Evolutionary conservation across 805 yeast genomes (phyloP), one percentile per base, ranked within the genome.

Genomic region (Grigorovia yakushimaensis): DNA sequence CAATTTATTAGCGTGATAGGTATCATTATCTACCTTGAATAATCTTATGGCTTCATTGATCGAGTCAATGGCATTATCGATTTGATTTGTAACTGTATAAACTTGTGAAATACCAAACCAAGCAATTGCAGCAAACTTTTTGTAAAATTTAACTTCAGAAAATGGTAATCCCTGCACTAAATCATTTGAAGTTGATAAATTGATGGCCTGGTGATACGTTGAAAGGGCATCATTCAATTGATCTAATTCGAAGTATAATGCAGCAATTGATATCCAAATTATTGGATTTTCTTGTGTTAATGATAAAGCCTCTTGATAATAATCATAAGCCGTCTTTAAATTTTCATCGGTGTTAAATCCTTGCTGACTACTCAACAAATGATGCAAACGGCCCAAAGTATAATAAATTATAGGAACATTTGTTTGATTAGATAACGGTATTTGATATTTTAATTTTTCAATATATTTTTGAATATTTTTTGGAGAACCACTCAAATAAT

Each of bases 231-330:
- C 87, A 3, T 79, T 75, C 21, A 81, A 59, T 60, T 81, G 87
- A 42, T 76, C 76, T 52, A 79, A 65, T 51, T 73, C 73, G 47
- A 81, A 61, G 55, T 81, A 81, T 43, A 82, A 65, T 11, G 77
- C 71, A 3, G 85, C 88, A 24, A 81, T 78, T 0, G 82, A 78
- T 33, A 81, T 63, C 88, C 87, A 81, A 2, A 82, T 75, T 44
- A 78, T 65, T n/a, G 84, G 78, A 17, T 53, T 50, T 1, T 49
- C 47, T 6, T 54, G 51, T 9, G 51, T 47, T 20, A 48, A 35
- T 20, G 44, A 45, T 39, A 60, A 35, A 2, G 62, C 56, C 18
- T 39, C 35, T 41, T 57, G 60, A 23, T 52, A 55, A 37, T 47
- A 55, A 11, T 55, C 50, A 35, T 49, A 59, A 5, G 60, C 57